Conservation (phyloP, 2,329 filamentous ascomycete species). For the Trichoderma cornu-damae region DNA sequence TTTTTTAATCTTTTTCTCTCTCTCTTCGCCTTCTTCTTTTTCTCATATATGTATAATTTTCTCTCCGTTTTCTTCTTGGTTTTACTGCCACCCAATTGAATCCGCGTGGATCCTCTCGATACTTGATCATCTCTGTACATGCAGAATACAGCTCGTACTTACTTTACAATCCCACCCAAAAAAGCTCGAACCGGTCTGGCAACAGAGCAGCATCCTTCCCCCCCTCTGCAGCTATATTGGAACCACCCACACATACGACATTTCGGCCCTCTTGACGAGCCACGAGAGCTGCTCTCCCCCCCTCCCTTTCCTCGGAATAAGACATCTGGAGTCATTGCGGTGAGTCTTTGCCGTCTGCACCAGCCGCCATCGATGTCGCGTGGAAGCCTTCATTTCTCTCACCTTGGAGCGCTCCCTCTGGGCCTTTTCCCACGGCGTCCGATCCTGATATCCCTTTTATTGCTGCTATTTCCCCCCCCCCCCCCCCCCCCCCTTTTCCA, state of each 20-base stretch:
- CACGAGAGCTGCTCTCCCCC: no score
- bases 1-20: background rate
- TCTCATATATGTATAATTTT: no score
- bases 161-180: no score
- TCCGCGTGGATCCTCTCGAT: background rate
- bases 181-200: slow-evolving; percentile 4
- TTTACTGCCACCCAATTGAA: background rate
- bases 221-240: background rate
- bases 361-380: background rate
- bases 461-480: background rate
- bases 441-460: background rate
- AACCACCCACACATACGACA: background rate
- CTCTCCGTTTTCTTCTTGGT: background rate
- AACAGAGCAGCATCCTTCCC: background rate
- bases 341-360: slow-evolving; percentile 2
- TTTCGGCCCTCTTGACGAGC: background rate
- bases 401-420: background rate
- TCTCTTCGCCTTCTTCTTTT: no score
- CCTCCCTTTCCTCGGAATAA: background rate
- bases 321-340: background rate
- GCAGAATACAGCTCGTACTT: slow-evolving; percentile 22
- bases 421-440: background rate
- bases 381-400: slow-evolving; percentile 10
- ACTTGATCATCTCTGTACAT: slow-evolving; percentile 22
- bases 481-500: background rate